These are phyloP conservation scores for Alisma plantagoaquatica DNA, from an alignment of 106 monocot species.

Conservation along the genomic window DNA sequence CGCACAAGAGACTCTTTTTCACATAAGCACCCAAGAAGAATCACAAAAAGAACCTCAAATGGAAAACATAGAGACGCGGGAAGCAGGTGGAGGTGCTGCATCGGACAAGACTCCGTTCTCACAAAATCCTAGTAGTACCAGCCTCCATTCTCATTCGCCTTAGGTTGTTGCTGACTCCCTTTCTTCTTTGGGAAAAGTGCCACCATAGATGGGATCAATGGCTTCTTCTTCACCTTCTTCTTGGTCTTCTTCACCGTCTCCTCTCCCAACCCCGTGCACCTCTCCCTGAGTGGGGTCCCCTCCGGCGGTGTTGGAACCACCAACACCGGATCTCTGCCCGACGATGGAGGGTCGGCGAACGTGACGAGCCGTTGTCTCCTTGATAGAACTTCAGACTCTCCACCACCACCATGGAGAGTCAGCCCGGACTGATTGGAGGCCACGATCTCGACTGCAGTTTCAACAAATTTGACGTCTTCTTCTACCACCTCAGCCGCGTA, in stretches of 20 bases:
- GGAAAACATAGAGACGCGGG: no score
- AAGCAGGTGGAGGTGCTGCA: no score
- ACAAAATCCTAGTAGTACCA: no score
- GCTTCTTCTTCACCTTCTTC: conserved; percentile 41
- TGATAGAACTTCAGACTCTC: conserved; percentile 17
- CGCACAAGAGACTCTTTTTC: no score
- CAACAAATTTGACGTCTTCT: conserved; percentile 38
- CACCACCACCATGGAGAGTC: conserved; percentile 11
- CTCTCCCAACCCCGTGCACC: no score
- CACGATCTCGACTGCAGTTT: conserved; percentile 9
- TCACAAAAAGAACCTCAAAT: no score
- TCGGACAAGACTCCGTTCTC: no score
- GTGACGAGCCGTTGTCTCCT: conserved; percentile 42
- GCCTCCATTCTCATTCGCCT: no score
- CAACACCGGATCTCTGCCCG: no score
- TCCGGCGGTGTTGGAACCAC: no score
- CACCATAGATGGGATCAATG: conserved; percentile 27
- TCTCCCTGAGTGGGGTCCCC: not conserved
- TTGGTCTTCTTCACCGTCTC: conserved; percentile 12
- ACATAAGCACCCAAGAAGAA: no score
- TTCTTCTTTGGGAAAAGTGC: conserved; percentile 38
- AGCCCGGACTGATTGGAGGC: not conserved
- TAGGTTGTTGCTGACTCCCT: no score
- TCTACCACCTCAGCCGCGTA: conserved; percentile 35
- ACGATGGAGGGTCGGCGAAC: conserved; percentile 38